Evolutionary conservation across 345 rosid genomes (phyloP), one percentile per base, ranked within the genome.

Genomic region (Bruguiera sexangula): DNA sequence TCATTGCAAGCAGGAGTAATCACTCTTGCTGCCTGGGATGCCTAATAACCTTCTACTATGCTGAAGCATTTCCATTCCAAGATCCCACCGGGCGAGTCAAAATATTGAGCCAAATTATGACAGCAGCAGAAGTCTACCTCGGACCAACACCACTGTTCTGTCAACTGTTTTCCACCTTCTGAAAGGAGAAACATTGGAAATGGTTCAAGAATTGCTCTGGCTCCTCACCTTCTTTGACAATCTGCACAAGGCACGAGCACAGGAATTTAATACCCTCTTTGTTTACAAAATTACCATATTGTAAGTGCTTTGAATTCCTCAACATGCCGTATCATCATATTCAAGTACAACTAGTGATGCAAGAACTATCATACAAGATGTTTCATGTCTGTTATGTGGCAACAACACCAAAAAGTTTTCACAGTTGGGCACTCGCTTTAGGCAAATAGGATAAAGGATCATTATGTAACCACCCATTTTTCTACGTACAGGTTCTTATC

Each of bases 11-110:
- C 87, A 76, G 72, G 66, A 63, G 48, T 26, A 11, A 57, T 26
- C 67, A 48, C 61, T 72, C 75, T 30, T 67, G 69, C 81, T 69
- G 80, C 87, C 72, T 68, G 81, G 84, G 86, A 87, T 78, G 83
- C 80, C 62, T 27, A 66, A 50, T 71, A 70, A 55, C 68, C 68
- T 26, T 66, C 36, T 15, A 62, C 73, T 18, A 67, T 71, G 65
- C 69, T 65, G 55, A 63, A 64, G 19, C 30, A 16, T 53, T 21
- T 60, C 36, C 67, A 26, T 51, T 65, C 56, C 27, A 34, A 1
- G 1, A 34, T 34, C 9, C 37, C 37, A 34, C 37, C 37, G 37
- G 37, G 9, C 37, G 2, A 34, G 9, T 1, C 9, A 10, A 34
- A 34, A 34, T 34, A 62, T 22, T 64, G 39, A 5, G 34, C 48